phyloP scores from a whole-genome alignment of 108 stramenopile species.

The Ochromonas danica region DNA sequence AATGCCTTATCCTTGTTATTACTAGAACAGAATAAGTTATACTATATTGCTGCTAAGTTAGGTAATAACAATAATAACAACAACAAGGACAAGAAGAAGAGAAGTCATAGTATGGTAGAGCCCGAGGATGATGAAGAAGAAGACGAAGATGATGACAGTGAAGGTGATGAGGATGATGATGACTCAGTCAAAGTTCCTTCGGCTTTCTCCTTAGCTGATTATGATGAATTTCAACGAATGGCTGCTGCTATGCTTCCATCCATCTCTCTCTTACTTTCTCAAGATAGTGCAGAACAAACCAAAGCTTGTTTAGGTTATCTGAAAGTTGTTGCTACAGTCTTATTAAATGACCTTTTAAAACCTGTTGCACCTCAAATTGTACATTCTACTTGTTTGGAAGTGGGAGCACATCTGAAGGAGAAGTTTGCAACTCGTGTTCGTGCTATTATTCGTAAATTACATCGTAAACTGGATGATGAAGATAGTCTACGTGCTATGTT shows the following conservation, averaged over 20 bases:
- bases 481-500: background rate
- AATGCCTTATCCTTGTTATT: background rate
- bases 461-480: background rate
- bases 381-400: background rate
- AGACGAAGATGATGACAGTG: no score
- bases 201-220: background rate
- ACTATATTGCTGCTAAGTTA: no score
- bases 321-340: background rate
- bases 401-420: background rate
- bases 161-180: no score
- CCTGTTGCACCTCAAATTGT: background rate
- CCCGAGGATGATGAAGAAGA: constrained; percentile 3
- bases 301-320: background rate
- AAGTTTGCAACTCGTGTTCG: constrained; percentile 24
- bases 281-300: constrained; percentile 27
- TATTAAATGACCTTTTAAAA: background rate
- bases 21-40: background rate
- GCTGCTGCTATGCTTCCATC: background rate
- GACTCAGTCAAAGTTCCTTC: no score
- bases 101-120: background rate
- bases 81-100: background rate
- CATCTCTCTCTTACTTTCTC: background rate
- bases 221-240: background rate
- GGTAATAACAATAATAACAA: no score
- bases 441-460: constrained; percentile 10